Percentiles rank a stretch among this genome's conserved stretches.
Conservation (phyloP, 2,329 filamentous ascomycete species). For the Emergomyces orientalis region DNA sequence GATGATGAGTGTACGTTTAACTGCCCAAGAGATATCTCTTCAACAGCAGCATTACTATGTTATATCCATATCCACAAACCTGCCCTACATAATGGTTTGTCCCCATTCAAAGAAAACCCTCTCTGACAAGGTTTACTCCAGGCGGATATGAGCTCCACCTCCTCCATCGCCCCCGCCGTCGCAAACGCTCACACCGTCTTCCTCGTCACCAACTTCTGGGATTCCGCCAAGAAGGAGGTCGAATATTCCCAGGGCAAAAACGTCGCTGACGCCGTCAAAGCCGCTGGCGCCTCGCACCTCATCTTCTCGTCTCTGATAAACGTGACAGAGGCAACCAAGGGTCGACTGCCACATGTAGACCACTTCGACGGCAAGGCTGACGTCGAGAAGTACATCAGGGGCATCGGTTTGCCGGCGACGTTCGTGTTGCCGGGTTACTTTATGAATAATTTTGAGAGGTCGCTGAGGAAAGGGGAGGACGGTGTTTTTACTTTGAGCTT, state of each 20-base stretch:
- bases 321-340: slow-evolving; percentile 25
- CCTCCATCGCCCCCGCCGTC: slow-evolving; percentile 36
- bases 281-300: slow-evolving; percentile 30
- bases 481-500: slow-evolving; percentile 24
- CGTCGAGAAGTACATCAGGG: slow-evolving; percentile 31
- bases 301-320: slow-evolving; percentile 35
- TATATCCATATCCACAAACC: not conserved
- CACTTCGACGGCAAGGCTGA: slow-evolving; percentile 38
- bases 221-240: slow-evolving; percentile 31
- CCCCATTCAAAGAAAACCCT: not conserved
- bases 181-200: slow-evolving; percentile 42
- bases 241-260: slow-evolving; percentile 30
- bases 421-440: slow-evolving; percentile 38
- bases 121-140: slow-evolving; percentile 28
- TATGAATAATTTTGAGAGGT: slow-evolving; percentile 35
- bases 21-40: not conserved
- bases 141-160: slow-evolving; percentile 34
- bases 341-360: slow-evolving; percentile 27
- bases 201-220: slow-evolving; percentile 39
- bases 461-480: slow-evolving; percentile 23
- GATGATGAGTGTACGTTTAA: slow-evolving; percentile 21
- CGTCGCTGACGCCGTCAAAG: slow-evolving; percentile 32
- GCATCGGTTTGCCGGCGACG: slow-evolving; percentile 27
- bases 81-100: not conserved
- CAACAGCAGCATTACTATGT: not conserved